A percentile compares a stretch with the other conserved stretches of the same genome.
Conservation (phyloP, 495 filamentous ascomycete genomes). For the Entonaema liquescens region DNA sequence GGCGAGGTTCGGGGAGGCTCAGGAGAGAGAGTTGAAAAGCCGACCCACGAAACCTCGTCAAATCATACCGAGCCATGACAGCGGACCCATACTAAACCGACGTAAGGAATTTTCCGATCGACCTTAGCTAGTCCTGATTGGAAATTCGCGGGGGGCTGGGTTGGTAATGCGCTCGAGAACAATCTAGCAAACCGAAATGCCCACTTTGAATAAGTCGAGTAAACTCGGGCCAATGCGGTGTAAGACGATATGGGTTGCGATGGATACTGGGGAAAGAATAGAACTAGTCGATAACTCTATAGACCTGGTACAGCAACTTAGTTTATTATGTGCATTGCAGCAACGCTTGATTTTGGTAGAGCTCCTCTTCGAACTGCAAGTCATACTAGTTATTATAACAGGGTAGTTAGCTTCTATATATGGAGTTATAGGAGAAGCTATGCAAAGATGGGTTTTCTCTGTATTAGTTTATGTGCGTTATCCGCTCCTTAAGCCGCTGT, state of each 20-base stretch:
- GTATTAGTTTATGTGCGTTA: neutral
- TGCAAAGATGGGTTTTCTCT: neutral
- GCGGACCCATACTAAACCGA: neutral
- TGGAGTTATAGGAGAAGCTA: neutral
- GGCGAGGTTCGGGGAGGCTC: conserved; percentile 1
- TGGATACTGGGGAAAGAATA: neutral
- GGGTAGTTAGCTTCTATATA: neutral
- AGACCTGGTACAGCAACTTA: neutral
- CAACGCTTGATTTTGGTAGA: neutral
- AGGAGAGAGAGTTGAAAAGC: neutral
- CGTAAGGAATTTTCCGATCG: neutral
- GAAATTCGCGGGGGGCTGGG: neutral
- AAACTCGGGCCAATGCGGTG: neutral
- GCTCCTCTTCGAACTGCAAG: neutral
- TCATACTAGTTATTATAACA: neutral
- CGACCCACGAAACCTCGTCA: conserved; percentile 1
- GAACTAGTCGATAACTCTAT: neutral
- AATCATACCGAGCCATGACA: conserved; percentile 8
- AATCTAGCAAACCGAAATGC: neutral
- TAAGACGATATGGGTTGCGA: neutral
- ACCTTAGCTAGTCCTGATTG: neutral
- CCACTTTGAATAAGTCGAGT: neutral
- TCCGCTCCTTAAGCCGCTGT: neutral
- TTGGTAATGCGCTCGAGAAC: neutral
- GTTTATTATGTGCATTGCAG: conserved; percentile 1